A percentile compares a stretch with the other conserved stretches of the same genome.
Conservation (phyloP, 495 filamentous ascomycete species). For the Penicillium macrosclerotiorum region DNA sequence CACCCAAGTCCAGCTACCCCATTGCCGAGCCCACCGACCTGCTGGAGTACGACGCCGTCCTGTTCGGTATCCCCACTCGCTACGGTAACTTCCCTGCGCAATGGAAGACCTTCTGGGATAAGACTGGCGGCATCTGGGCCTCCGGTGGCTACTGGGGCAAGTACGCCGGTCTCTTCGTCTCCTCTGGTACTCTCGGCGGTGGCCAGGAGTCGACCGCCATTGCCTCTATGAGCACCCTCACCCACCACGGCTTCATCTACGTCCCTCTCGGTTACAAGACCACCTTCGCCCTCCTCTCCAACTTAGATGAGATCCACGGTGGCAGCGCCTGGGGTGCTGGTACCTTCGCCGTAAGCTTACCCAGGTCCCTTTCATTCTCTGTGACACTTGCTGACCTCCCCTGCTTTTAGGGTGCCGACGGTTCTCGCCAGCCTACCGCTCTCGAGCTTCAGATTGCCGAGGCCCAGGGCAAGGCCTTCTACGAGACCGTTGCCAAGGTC, state of each 20-base stretch:
- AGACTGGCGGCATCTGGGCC: conserved; percentile 70
- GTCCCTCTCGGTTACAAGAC: conserved; percentile 92
- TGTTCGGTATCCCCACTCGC: conserved; percentile 95
- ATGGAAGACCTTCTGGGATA: conserved; percentile 91
- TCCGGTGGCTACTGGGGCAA: conserved; percentile 81
- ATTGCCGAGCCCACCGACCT: conserved; percentile 64
- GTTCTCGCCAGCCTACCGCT: conserved; percentile 73
- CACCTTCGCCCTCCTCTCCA: conserved; percentile 63
- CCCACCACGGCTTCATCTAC: conserved; percentile 94
- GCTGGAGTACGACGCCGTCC: conserved; percentile 82
- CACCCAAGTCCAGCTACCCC: conserved; percentile 69
- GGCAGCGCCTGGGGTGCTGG: conserved; percentile 93
- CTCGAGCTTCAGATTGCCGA: conserved; percentile 76
- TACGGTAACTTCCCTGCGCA: conserved; percentile 98
- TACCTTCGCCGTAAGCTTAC: conserved; percentile 70
- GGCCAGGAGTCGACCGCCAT: conserved; percentile 90
- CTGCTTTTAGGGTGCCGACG: conserved; percentile 54
- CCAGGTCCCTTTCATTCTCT: not conserved
- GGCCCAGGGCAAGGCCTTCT: conserved; percentile 85
- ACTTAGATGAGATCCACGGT: conserved; percentile 75
- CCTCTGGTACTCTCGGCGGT: conserved; percentile 76
- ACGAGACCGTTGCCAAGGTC: conserved; percentile 70
- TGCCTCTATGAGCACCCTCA: conserved; percentile 78
- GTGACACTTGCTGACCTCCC: not conserved
- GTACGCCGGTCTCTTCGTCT: conserved; percentile 89